Base-by-base conservation (phyloP, 192 early-diverging fungal genomes). In the Spizellomyces punctatus region DNA sequence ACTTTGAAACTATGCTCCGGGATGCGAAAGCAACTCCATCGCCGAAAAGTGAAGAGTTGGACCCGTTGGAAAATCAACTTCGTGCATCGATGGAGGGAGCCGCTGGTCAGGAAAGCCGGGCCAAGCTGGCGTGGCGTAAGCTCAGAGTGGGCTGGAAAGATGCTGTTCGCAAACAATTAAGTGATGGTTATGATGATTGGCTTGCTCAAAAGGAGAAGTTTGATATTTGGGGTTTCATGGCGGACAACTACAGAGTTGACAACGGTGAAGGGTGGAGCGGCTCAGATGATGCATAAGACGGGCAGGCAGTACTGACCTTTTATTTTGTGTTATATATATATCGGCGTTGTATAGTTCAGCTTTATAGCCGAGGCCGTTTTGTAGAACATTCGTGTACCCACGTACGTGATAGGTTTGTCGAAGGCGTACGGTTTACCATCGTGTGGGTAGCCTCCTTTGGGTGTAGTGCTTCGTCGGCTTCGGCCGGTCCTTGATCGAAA, bases 201-300 rank as follows among this genome's bases (percentile, higher is more conserved):
- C 19, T 66, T 42, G 36, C 45, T 8, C 7, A 47, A 21, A 14
- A 49, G 47, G 10, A 50, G 27, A 56, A 71, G 10, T 76, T 76
- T 72, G 75, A 76, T 57, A 71, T 76, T 52, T 76, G 75, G 75
- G 46, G 5, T 16, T 63, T 76, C 42, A 47, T 76, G 58, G 68
- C 75, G 6, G 75, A 76, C 17, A 76, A 66, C 45, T 76, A 75
- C 66, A 43, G 72, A n/a, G 46, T 43, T 9, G 27, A 54, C 12
- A 12, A 12, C 50, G 50, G 50, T 54, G 17, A n/a, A 19, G 17
- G 50, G 12, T 12, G 50, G 17, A 54, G 50, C 17, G 50, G 50
- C 0, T 54, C 27, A 36, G 27, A 36, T 36, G 27, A 36, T 36
- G 27, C 27, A 36, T 36, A 36, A 36, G 27, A 36, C 27, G 27